A percentile compares a stretch with the other conserved stretches of the same genome.
phyloP scores from a whole-genome alignment of 129 eudicot species.

The Gnaphalium uliginosum region DNA sequence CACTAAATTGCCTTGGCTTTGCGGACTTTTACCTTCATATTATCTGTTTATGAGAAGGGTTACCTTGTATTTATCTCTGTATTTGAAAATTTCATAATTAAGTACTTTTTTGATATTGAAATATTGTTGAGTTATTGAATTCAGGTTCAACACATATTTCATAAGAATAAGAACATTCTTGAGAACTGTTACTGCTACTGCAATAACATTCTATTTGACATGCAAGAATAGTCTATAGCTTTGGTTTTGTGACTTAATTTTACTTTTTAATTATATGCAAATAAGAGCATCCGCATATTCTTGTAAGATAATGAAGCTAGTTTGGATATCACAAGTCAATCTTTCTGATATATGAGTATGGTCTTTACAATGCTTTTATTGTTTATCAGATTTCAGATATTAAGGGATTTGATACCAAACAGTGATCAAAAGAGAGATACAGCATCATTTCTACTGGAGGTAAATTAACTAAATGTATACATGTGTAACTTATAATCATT shows the following conservation, averaged over 20 bases:
- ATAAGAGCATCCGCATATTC: neutral
- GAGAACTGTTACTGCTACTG: neutral
- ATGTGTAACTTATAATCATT: neutral
- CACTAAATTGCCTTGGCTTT: neutral
- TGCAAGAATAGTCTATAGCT: neutral
- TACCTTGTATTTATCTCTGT: neutral
- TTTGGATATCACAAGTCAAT: neutral
- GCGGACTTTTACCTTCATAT: neutral
- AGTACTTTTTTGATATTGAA: neutral
- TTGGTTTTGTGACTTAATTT: neutral
- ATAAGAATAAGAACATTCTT: neutral
- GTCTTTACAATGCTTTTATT: slow-evolving; percentile 5
- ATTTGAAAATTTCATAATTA: neutral
- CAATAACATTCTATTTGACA: slow-evolving; percentile 1
- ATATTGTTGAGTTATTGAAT: neutral
- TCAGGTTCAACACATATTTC: neutral
- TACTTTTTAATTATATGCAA: neutral
- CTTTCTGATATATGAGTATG: slow-evolving; percentile 4
- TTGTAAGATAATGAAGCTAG: neutral
- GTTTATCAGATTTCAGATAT: slow-evolving; percentile 65
- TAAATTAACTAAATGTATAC: slow-evolving; percentile 20
- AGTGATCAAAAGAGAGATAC: slow-evolving; percentile 95
- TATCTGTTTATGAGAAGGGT: neutral
- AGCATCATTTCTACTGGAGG: slow-evolving; percentile 92
- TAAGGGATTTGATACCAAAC: slow-evolving; percentile 89